Base-by-base conservation (phyloP, 495 filamentous ascomycete genomes). In the Lophiotrema nucula region DNA sequence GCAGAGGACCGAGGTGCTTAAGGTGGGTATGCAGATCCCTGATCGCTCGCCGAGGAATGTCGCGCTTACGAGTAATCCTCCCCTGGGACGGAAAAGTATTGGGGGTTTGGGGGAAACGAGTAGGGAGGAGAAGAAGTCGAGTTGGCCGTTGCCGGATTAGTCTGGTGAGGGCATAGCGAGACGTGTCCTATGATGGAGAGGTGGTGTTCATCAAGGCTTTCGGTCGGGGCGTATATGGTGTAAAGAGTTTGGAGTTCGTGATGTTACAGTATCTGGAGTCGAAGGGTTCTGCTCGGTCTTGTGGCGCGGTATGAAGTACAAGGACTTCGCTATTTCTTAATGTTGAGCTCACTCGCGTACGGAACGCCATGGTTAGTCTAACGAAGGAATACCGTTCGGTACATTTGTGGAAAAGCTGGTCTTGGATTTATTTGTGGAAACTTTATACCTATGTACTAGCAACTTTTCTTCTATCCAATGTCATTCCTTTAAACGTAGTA, bases 61-160 rank as follows among this genome's bases (percentile, higher is more conserved):
- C 15, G 58, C 58, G 43, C 27, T 60, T 21, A 60, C 49, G 12
- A 47, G 41, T n/a, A 54, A 60, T 24, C 58, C 58, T 0, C 33
- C 44, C 8, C 15, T 35, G 31, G 8, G 15, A 15, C 8, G 31
- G 8, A 8, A 8, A 15, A 35, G 31, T 35, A 35, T 8, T 15
- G 31, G 15, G 31, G 15, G 31, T 35, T 8, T 35, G 31, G 31
- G 31, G 31, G n/a, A n/a, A n/a, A 35, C 15, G 31, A 35, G 31
- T 35, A 15, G 15, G 8, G 8, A 15, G 8, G 31, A 35, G 31
- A 35, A 35, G 31, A 35, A 35, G 31, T 8, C 31, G 31, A 35
- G 31, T 35, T 35, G 31, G 31, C 31, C 31, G 15, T 35, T 35
- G 31, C 31, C 31, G 31, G 31, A 35, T 35, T 35, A 35, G 31